Evolutionary conservation across 176 grass and related monocot genomes (phyloP), one percentile per base, ranked within the genome.

Genomic region (Canna indica): DNA sequence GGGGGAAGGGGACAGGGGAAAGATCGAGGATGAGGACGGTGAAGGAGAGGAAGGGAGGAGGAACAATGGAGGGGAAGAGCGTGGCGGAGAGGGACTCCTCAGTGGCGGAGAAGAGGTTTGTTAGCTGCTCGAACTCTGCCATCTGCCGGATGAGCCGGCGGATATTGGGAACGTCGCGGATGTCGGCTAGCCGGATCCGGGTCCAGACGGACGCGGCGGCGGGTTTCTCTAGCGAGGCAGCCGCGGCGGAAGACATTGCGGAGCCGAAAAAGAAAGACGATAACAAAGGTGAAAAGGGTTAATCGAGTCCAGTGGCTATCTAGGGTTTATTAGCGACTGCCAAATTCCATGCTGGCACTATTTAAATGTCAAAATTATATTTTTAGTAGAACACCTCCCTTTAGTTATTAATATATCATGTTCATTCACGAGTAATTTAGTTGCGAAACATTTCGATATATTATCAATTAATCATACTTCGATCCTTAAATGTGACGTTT

Each of bases 61-160:
- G 85, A 1, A 56, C 64, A 25, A 85, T 68, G 18, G 77, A 68
- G 27, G 85, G 85, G 74, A 88, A 88, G 73, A 91, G 85, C 14
- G 80, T 82, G 65, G 82, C 47, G 20, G 78, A 56, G 31, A 85
- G 85, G 26, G 78, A 83, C 7, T 74, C 67, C 29, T 83, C 76
- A 25, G 82, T 91, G 79, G 94, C 47, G 31, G 89, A 76, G 88
- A 92, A 97, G 75, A 97, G 89, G 65, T 97, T 62, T 3, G 86
- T 92, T 36, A 97, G 84, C 31, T 72, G 86, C 84, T 92, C 89
- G 75, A 97, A 97, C 72, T 87, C 89, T 24, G 94, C 86, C 94
- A 92, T 92, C 78, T 90, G 94, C 52, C 74, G 74, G 64, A 90
- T 90, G 79, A 97, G 86, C 36, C 86, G 80, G 67, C 82, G 75